Conservation (phyloP, 768 basidiomycete genomes). For the Rhodotorula diobovata region DNA sequence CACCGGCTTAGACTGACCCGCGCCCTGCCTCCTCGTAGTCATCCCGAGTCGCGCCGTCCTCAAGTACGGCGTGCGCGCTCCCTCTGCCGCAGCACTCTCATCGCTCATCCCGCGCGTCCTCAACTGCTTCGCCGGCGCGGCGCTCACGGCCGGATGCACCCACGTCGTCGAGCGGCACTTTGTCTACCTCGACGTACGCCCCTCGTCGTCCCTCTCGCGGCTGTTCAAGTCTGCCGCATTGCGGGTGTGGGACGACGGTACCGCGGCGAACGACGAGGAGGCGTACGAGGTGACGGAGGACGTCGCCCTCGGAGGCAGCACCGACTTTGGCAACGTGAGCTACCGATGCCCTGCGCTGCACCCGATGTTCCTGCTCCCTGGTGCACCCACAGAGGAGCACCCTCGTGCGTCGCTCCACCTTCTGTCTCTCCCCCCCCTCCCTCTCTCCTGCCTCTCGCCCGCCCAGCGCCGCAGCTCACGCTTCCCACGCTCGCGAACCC, state of each 20-base stretch:
- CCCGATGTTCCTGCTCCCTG: background rate
- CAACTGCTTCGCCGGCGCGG: slow-evolving; percentile 2
- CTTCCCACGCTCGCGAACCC: too few species aligned
- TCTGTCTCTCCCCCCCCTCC: too few species aligned
- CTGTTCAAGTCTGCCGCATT: background rate
- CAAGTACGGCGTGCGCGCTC: background rate
- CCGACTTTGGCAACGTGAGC: slow-evolving; percentile 4
- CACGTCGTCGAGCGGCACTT: background rate
- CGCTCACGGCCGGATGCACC: background rate
- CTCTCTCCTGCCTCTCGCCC: background rate
- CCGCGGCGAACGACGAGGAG: background rate
- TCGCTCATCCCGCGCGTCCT: background rate
- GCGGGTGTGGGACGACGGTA: background rate
- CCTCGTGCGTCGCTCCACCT: background rate
- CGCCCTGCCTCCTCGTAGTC: background rate
- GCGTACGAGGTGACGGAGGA: background rate
- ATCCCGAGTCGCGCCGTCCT: background rate
- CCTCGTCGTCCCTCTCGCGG: background rate
- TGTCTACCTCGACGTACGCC: slow-evolving; percentile 1
- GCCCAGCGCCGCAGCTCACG: background rate
- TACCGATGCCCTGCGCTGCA: background rate
- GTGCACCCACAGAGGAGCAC: background rate
- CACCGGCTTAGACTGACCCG: background rate
- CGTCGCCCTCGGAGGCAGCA: background rate
- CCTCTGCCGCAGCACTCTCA: background rate